Evolutionary conservation across 306 rosid genomes (phyloP), one percentile per base, ranked within the genome.

Genomic region (Echinosophora koreensis): DNA sequence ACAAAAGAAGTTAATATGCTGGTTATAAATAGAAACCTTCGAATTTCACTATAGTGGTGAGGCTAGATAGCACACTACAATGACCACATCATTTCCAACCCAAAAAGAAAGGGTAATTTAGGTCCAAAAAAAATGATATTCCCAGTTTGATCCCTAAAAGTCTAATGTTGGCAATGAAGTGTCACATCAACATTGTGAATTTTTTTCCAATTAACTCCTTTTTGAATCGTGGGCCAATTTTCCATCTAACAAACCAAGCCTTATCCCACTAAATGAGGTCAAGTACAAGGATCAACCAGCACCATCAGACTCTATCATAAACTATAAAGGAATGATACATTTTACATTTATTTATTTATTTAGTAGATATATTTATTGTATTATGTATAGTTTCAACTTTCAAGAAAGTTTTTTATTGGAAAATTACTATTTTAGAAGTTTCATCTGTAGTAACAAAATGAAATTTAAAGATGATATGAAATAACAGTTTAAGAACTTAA

Each of bases 71-170:
- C 49, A 79, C 66, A 54, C 66, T 35, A 7, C 47, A 22, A 22
- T 22, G 22, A 22, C 22, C 22, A 22, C 22, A 34, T 61, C 8
- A 15, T 35, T 74, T 66, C 13, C 17, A 12, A 66, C 59, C 30
- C 49, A 47, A 3, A 61, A 57, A 73, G 34, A 47, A 56, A 8
- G 8, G 38, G 18, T 51, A 51, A 39, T 6, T 49, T 38, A 27
- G 35, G 18, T 28, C 73, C 8, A 39, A 54, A 61, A 22, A 6
- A 50, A 13, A 28, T 16, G 18, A 50, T 13, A n/a, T 52, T 27
- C 79, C 9, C 16, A 67, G 42, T 27, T 71, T 61, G 42, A 42
- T 64, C 73, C 56, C 49, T 46, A 32, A 59, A 69, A 47, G 22
- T 44, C 35, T 35, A 18, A n/a, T 41, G 34, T 34, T 37, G 28